Conservation (phyloP, 805 yeast genomes). For the Wickerhamomyces pijperi region DNA sequence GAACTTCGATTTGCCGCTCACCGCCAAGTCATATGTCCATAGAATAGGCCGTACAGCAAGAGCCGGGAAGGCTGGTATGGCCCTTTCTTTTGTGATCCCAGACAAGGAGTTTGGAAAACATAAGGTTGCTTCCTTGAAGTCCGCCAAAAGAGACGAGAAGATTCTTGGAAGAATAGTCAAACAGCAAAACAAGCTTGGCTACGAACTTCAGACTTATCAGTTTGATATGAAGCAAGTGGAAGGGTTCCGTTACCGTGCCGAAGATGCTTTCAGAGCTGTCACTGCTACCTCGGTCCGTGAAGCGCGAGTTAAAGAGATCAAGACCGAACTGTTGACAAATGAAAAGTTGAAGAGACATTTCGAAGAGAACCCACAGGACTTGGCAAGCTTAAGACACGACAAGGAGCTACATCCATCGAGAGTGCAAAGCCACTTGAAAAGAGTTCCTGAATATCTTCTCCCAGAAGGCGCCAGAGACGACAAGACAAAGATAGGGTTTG, state of each 20-base stretch:
- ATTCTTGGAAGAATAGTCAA: constrained; percentile 64
- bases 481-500: constrained; percentile 50
- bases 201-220: constrained; percentile 74
- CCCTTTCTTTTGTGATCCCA: constrained; percentile 85
- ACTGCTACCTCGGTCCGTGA: constrained; percentile 85
- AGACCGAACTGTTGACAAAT: constrained; percentile 75
- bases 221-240: constrained; percentile 90
- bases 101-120: constrained; percentile 80
- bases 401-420: constrained; percentile 76
- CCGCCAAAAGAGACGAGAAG: constrained; percentile 80
- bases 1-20: constrained; percentile 87
- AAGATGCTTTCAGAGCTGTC: constrained; percentile 93
- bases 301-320: constrained; percentile 83
- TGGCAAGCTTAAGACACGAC: constrained; percentile 83
- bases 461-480: constrained; percentile 64
- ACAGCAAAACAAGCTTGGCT: constrained; percentile 65
- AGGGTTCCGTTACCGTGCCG: constrained; percentile 91
- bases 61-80: constrained; percentile 92
- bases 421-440: constrained; percentile 73
- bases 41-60: constrained; percentile 96
- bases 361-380: constrained; percentile 94
- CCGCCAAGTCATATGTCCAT: constrained; percentile 83
- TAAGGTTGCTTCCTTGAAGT: constrained; percentile 58
- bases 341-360: constrained; percentile 89
- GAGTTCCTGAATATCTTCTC: constrained; percentile 84